Base-by-base conservation (phyloP, 2,329 filamentous ascomycete species). In the Alternaria metachromatica region DNA sequence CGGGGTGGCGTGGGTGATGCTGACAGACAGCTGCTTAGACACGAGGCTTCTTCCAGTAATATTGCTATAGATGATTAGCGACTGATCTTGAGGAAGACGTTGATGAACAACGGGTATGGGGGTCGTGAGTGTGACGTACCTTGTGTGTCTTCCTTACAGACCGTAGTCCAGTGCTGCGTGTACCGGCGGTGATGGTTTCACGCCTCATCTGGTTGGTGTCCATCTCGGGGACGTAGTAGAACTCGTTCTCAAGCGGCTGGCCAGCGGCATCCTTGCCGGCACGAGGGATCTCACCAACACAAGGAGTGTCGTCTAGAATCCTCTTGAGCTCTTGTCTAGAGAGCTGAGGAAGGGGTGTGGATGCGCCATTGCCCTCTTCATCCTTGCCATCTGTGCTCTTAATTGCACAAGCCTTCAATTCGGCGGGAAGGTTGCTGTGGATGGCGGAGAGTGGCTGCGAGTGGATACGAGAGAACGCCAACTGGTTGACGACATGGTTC, bases 251-350 rank as follows among this genome's bases (percentile, higher is more conserved):
- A 1, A 99, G 87, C 7, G 90, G 84, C 83, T 97, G 96, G 70
- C 96, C 96, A 0, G 96, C 95, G 6, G 96, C 96, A 77, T 99
- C 96, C 80, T 98, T 99, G 76, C 96, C 96, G 78, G 95, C 90
- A 43, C 96, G 90, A 55, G 87, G 86, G 72, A 99, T 97, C 79
- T 96, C 91, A 50, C 96, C 96, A 67, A 98, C 89, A 76, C 93
- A 97, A 9, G 87, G 80, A 6, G 92, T 92, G 23, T 84, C 83
- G 76, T 94, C 91, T 46, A 98, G 87, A 62, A 96, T 86, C 49
- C 82, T 84, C 64, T 90, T 90, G 55, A 98, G 86, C 45, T 89
- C 87, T 2, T 72, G 65, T 45, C 72, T 70, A 43, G 69, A 74
- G 46, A 82, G 73, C 51, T 74, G 70, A 10, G 73, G 72, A 12